Base-by-base conservation (phyloP, 2,329 filamentous ascomycete species). In the Fusarium bactridioides region DNA sequence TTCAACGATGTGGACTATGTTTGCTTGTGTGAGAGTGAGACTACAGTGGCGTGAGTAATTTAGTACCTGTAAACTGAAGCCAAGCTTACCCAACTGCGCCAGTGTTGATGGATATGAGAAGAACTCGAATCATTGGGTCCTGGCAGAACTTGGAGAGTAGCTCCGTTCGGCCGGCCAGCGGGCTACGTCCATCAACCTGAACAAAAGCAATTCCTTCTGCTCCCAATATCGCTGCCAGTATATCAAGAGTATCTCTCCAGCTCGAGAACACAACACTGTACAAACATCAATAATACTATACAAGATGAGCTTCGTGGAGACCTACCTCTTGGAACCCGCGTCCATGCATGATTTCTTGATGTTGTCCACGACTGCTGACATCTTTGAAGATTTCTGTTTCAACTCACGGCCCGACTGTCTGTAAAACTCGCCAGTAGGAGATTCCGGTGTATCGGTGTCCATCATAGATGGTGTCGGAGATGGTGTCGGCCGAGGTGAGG, bases 71-170 rank as follows among this genome's bases (percentile, higher is more conserved):
- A 19, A 6, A 0, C 4, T 13, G 3, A 11, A 5, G 1, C 2
- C 1, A 35, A 4, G 7, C 25, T 7, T 50, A 33, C 64, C 64
- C 64, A 0, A 67, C 53, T 6, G 64, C 64, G 2, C 64, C 64
- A 7, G 64, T 67, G 18, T 59, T 65, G 3, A 69, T 69, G 4
- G 65, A 69, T 45, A 69, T 69, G 7, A 69, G 5, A 23, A 69
- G 67, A 0, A 69, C 53, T 5, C 43, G 54, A 1, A 69, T 7
- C 2, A 3, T 5, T 2, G 41, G 31, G 10, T 16, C 13, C 7
- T 41, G 18, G 5, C 59, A 41, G 11, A 64, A 69, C 1, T 3
- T 19, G 4, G 23, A 7, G 0, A 69, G 19, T 1, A 64, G 23
- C 1, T 38, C 23, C 0, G 58, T 64, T 10, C 67, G 47, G 1